These are phyloP conservation scores for Phytophthora multivora DNA, from an alignment of 352 stramenopile genomes.

Conservation along the genomic window DNA sequence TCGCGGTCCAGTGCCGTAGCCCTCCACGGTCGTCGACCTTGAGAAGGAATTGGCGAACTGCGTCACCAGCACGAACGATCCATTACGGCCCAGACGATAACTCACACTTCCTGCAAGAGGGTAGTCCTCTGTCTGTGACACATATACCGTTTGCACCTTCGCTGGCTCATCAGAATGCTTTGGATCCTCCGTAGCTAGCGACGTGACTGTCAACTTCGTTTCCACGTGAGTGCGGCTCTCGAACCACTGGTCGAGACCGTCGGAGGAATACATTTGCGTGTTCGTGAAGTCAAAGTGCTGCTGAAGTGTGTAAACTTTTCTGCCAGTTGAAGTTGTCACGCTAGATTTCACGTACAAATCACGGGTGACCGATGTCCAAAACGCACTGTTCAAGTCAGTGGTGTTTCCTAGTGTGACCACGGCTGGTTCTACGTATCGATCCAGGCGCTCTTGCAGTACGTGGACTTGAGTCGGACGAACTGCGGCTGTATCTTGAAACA, in stretches of 20 bases:
- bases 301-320: slow-evolving; percentile 55
- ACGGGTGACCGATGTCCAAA: slow-evolving; percentile 47
- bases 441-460: slow-evolving; percentile 38
- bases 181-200: slow-evolving; percentile 9
- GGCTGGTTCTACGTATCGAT: slow-evolving; percentile 24
- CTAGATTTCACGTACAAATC: slow-evolving; percentile 48
- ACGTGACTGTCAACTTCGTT: slow-evolving; percentile 38
- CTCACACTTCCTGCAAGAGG: slow-evolving; percentile 49
- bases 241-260: slow-evolving; percentile 54
- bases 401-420: slow-evolving; percentile 10
- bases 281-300: slow-evolving; percentile 59
- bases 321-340: slow-evolving; percentile 64
- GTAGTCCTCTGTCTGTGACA: slow-evolving; percentile 55
- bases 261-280: slow-evolving; percentile 51
- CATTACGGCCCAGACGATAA: slow-evolving; percentile 45
- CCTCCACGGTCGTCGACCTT: slow-evolving; percentile 28
- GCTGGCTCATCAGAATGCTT: neutral
- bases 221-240: slow-evolving; percentile 41
- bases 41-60: slow-evolving; percentile 52
- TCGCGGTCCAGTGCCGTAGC: slow-evolving; percentile 7
- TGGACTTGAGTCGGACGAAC: slow-evolving; percentile 40
- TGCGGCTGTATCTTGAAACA: slow-evolving; percentile 52
- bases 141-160: slow-evolving; percentile 15
- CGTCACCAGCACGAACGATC: slow-evolving; percentile 49
- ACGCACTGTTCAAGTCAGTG: slow-evolving; percentile 45